Base-by-base conservation (phyloP, 805 yeast genomes). In the Naumovozyma castellii region DNA sequence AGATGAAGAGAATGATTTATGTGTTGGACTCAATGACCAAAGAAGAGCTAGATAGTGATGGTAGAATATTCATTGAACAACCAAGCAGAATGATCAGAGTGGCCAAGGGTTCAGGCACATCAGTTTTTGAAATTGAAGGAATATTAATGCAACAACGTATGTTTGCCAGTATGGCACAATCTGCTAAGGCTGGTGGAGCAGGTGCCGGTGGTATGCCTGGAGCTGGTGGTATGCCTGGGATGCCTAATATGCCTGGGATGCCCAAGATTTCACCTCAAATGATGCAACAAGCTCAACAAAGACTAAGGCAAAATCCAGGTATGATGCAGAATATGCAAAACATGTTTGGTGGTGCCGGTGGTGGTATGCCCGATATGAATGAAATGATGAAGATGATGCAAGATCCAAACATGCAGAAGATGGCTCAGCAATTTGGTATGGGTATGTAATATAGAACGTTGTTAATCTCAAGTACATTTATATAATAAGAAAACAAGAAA, bases 1-100 rank as follows among this genome's bases (percentile, higher is more conserved):
- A 81, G 55, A 71, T 90, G 67, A 90, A 88, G 59, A 72, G 80
- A 47, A 86, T 90, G 94, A 79, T 90, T 35, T 88, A 75, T 54
- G 80, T 90, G 20, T 75, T 90, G 83, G 98, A 90, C 61, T 86
- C 97, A 2, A 90, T 90, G 98, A 90, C 96, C 1, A 80, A 79
- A 48, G 69, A 80, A 54, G 98, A 90, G 66, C 73, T 90, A 44
- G 95, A 86, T 53, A 75, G 85, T 47, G 97, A 90, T 60, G 97
- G 97, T 1, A 68, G 76, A 44, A 64, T 84, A 16, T 86, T 90
- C 60, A 70, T 74, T 30, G 77, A 79, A 38, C 78, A 88, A 61
- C 97, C 97, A 4, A 71, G 80, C 35, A 75, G 98, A 60, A 76
- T 90, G 37, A 75, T 87, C 3, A 73, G 98, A 52, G 90, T 90